Evolutionary conservation across 768 basidiomycete species (phyloP).

Genomic region (Leucogyrophana mollusca): DNA sequence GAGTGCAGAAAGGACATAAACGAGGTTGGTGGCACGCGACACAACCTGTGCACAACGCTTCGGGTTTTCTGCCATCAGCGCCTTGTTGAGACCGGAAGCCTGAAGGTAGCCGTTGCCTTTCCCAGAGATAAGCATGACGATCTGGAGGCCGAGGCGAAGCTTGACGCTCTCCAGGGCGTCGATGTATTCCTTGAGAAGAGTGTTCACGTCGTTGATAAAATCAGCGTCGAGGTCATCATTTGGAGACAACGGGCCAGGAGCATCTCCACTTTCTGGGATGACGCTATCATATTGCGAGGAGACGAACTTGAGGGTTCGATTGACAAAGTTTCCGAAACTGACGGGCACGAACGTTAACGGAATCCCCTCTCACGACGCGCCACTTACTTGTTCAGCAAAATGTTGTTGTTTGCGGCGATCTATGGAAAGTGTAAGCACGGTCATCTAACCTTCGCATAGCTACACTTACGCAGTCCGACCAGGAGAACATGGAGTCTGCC

Average conservation of each 20-base stretch:
- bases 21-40: constrained; percentile 87
- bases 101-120: constrained; percentile 95
- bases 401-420: constrained; percentile 91
- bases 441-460: too few species aligned
- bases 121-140: constrained; percentile 85
- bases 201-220: constrained; percentile 81
- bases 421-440: too few species aligned
- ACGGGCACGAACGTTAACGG: not conserved
- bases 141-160: constrained; percentile 83
- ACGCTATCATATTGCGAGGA: constrained; percentile 78
- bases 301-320: constrained; percentile 90
- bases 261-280: constrained; percentile 77
- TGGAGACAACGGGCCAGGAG: constrained; percentile 65
- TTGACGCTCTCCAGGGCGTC: constrained; percentile 91
- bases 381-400: constrained; percentile 87
- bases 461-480: constrained; percentile 82
- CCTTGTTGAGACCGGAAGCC: constrained; percentile 86
- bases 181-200: constrained; percentile 73
- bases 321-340: constrained; percentile 97
- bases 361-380: not conserved
- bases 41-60: constrained; percentile 88
- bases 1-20: constrained; percentile 84
- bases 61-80: constrained; percentile 78
- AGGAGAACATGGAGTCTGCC: constrained; percentile 94
- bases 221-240: constrained; percentile 66